phyloP scores from a whole-genome alignment of 176 grass and related monocot genomes.

The Juncus inflexus region DNA sequence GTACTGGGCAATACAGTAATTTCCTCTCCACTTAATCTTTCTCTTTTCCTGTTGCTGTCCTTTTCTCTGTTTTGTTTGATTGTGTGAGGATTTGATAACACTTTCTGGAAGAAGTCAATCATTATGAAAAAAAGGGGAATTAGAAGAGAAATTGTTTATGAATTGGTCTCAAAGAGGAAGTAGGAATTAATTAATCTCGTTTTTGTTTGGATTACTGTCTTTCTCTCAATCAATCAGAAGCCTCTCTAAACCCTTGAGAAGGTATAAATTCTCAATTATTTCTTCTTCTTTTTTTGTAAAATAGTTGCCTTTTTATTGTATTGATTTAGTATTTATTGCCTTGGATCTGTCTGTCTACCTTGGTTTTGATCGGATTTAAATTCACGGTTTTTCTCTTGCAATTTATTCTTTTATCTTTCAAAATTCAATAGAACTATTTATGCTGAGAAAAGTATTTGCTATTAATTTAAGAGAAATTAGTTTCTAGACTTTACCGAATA shows the following conservation, averaged over 20 bases:
- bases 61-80: slow-evolving; percentile 13
- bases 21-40: not conserved
- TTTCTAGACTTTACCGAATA: not conserved
- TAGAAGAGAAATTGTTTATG: not conserved
- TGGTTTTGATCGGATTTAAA: not conserved
- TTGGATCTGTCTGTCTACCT: slow-evolving; percentile 2
- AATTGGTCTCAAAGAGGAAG: no score
- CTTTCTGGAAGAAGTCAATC: not conserved
- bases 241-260: slow-evolving; percentile 12
- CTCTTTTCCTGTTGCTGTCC: not conserved
- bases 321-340: not conserved
- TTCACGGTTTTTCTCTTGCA: slow-evolving; percentile 5
- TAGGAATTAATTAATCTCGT: not conserved
- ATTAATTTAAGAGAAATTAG: not conserved
- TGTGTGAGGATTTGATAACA: not conserved
- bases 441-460: not conserved
- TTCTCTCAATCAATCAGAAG: not conserved
- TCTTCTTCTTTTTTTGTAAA: not conserved
- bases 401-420: slow-evolving; percentile 1
- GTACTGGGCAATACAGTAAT: not conserved
- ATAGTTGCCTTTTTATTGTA: slow-evolving; percentile 1
- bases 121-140: not conserved
- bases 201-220: not conserved
- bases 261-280: not conserved
- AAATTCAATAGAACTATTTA: slow-evolving; percentile 2